These are phyloP conservation scores for Pachyrhizus erosus DNA, from an alignment of 306 rosid species.

Conservation along the genomic window DNA sequence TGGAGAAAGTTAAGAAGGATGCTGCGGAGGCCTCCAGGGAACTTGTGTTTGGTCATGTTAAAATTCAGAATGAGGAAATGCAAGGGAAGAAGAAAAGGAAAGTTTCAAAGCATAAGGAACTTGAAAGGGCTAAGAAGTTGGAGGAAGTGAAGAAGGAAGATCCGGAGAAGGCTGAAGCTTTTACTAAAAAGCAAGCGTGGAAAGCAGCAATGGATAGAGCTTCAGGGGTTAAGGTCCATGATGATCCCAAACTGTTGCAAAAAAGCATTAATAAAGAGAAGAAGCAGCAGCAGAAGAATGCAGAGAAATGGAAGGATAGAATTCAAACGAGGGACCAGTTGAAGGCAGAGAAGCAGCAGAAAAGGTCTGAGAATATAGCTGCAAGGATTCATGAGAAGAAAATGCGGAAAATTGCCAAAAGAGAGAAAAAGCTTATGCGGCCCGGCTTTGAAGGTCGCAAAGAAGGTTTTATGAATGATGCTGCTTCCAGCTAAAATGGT, in stretches of 20 bases:
- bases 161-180: constrained; percentile 70
- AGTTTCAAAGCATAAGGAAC: constrained; percentile 71
- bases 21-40: constrained; percentile 76
- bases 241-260: constrained; percentile 70
- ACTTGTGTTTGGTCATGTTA: constrained; percentile 75
- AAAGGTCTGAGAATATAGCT: constrained; percentile 75
- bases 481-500: constrained; percentile 30
- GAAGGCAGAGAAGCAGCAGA: constrained; percentile 77
- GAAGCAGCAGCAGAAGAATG: constrained; percentile 74
- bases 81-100: constrained; percentile 62
- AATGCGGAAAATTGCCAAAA: constrained; percentile 69
- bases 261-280: constrained; percentile 71
- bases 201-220: constrained; percentile 81
- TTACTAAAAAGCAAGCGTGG: constrained; percentile 75
- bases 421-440: constrained; percentile 90
- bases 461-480: constrained; percentile 69
- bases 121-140: constrained; percentile 74
- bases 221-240: constrained; percentile 83
- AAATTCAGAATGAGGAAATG: constrained; percentile 68
- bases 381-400: constrained; percentile 73
- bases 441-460: constrained; percentile 94
- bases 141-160: constrained; percentile 78
- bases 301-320: constrained; percentile 82
- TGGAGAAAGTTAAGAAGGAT: constrained; percentile 57
- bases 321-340: constrained; percentile 64